phyloP scores from a whole-genome alignment of 345 rosid species.

The Rhizophora apiculata region DNA sequence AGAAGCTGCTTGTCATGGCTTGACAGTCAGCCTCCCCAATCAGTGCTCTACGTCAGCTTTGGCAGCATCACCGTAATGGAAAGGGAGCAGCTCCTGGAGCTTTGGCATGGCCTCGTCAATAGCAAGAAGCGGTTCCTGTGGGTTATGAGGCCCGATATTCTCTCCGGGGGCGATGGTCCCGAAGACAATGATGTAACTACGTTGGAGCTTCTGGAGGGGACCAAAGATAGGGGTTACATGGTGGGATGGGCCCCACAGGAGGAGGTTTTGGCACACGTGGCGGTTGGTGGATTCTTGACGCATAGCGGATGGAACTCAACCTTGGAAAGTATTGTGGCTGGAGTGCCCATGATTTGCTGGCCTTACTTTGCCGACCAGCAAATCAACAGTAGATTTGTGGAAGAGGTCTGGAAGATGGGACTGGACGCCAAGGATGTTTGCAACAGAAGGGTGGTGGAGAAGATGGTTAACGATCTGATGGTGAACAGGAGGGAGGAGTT shows the following conservation, averaged over 20 bases:
- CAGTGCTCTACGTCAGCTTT: conserved; percentile 47
- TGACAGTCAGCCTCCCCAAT: conserved; percentile 30
- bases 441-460: conserved; percentile 44
- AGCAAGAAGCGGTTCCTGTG: conserved; percentile 42
- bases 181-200: neutral
- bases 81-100: conserved; percentile 34
- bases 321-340: conserved; percentile 51
- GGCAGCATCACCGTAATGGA: conserved; percentile 31
- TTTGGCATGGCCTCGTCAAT: conserved; percentile 41
- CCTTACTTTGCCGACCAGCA: conserved; percentile 59
- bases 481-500: conserved; percentile 45
- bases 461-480: conserved; percentile 56
- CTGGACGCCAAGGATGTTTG: conserved; percentile 65
- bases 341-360: conserved; percentile 78
- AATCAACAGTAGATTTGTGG: conserved; percentile 50
- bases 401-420: conserved; percentile 64
- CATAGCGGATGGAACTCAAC: conserved; percentile 86
- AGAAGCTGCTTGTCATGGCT: conserved; percentile 43
- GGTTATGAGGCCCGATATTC: conserved; percentile 32
- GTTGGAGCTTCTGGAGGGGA: conserved; percentile 24
- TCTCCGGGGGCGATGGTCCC: conserved; percentile 2
- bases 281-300: conserved; percentile 59
- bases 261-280: conserved; percentile 42
- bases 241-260: conserved; percentile 45
- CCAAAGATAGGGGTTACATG: conserved; percentile 13